Evolutionary conservation across 306 rosid species (phyloP), one percentile per base, ranked within the genome.

Genomic region (Hylodesmum podocarpum): DNA sequence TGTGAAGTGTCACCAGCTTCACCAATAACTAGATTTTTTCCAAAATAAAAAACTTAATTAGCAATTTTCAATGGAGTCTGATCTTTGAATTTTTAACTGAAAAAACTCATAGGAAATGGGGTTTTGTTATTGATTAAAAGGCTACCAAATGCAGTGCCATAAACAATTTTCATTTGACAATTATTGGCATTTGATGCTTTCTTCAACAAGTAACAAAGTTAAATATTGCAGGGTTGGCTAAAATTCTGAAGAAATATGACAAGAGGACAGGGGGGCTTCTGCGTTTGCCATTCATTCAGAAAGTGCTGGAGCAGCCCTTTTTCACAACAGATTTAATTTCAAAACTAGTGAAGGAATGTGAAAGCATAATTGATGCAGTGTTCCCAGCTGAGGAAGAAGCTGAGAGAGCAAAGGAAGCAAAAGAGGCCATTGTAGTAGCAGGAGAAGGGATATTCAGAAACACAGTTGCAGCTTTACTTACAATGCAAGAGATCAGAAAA

Each of bases 181-280:
- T 21, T 22, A 53, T 21, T 71, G 21, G 1, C 8, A 51, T 53
- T 37, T 19, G 49, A 53, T 70, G 27, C 21, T 2, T 8, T 13
- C 9, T 55, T 73, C 5, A 59, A 27, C 8, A 5, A 75, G 49
- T 33, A 8, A 76, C n/a, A 27, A 4, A 1, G 13, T 13, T 68
- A 22, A 15, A 1, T n/a, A 18, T 33, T 68, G 51, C 22, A 94
- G 98, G 98, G 31, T 74, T 94, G 84, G 98, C 89, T 14, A 94
- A 94, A 59, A 92, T 94, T 80, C 37, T 94, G 80, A 94, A 94
- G 88, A 94, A 94, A 64, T 90, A 94, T 47, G 98, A 94, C 86
- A 91, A 94, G 86, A 82, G 95, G 19, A 94, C 95, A 15, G 97
- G 97, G 0, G 87, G 91, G 1, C 75, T 92, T 2, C 33, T 92